Percentiles rank a stretch among this genome's conserved stretches.
These are phyloP conservation scores for Hirsutella rhossiliensis DNA, from an alignment of 2,329 filamentous ascomycete genomes.

Conservation along the genomic window DNA sequence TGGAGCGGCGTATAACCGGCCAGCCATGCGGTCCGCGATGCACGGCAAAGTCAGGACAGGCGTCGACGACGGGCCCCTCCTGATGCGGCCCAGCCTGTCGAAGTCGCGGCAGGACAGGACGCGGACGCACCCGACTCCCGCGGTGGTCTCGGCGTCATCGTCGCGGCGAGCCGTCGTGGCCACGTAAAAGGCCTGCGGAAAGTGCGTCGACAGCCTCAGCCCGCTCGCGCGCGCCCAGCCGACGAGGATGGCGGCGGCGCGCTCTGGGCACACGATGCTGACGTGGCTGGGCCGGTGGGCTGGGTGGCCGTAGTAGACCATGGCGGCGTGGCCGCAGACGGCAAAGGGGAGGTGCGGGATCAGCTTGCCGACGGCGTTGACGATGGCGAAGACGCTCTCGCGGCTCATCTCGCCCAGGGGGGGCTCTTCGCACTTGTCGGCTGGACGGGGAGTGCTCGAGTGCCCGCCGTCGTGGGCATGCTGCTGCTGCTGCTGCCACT, in stretches of 20 bases:
- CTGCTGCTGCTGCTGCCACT: no score
- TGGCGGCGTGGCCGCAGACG: conserved; percentile 31
- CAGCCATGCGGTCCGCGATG: conserved; percentile 22
- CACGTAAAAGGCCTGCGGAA: conserved; percentile 23
- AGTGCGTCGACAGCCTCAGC: conserved; percentile 7
- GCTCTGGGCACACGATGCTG: conserved; percentile 27
- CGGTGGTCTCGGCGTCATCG: no score
- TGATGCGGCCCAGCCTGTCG: conserved; percentile 12
- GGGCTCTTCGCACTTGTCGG: background rate
- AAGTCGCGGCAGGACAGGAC: conserved; percentile 24
- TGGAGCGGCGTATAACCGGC: background rate
- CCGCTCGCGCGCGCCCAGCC: conserved; percentile 29
- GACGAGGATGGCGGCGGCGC: conserved; percentile 21
- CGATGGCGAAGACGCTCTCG: conserved; percentile 22
- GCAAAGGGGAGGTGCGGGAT: conserved; percentile 33
- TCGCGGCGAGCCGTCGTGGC: conserved; percentile 14
- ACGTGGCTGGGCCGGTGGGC: conserved; percentile 18
- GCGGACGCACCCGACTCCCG: conserved; percentile 14
- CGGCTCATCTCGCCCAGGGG: conserved; percentile 10
- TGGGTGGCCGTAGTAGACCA: conserved; percentile 30
- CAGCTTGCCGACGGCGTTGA: conserved; percentile 23
- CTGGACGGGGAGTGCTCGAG: no score
- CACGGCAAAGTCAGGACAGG: conserved; percentile 21
- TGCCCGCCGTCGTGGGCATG: no score
- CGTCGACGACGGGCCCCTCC: conserved; percentile 7